These are phyloP conservation scores for Begonia fuchsioides DNA, from an alignment of 306 rosid species.

Conservation along the genomic window DNA sequence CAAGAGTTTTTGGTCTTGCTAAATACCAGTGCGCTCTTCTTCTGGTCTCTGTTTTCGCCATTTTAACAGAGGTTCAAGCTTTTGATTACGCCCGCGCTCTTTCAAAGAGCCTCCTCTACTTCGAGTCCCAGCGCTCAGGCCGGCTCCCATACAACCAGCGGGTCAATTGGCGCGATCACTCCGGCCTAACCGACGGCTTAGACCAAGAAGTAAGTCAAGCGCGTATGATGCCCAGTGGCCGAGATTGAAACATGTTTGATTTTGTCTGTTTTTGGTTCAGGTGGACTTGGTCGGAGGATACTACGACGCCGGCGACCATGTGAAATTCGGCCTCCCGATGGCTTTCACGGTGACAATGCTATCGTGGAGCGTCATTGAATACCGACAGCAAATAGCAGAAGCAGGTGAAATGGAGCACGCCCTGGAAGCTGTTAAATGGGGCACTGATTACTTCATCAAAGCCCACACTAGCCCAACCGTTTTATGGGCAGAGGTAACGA, in stretches of 20 bases:
- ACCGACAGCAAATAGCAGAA: conserved; percentile 20
- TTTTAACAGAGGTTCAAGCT: conserved; percentile 3
- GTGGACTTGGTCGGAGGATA: conserved; percentile 90
- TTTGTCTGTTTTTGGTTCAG: conserved; percentile 14
- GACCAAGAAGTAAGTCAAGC: conserved; percentile 45
- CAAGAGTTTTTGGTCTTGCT: neutral
- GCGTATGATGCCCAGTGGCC: neutral
- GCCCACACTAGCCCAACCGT: conserved; percentile 66
- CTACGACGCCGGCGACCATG: conserved; percentile 86
- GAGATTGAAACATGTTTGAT: neutral
- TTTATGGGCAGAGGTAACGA: conserved; percentile 54
- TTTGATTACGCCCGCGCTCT: conserved; percentile 49
- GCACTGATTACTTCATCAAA: conserved; percentile 77
- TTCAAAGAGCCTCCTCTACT: conserved; percentile 62
- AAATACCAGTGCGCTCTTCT: neutral
- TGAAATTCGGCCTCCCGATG: conserved; percentile 81
- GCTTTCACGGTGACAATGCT: conserved; percentile 73
- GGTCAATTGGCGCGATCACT: conserved; percentile 70
- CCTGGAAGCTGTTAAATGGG: conserved; percentile 83
- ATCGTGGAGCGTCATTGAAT: conserved; percentile 68
- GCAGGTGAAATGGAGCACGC: conserved; percentile 65
- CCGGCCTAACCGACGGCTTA: conserved; percentile 72
- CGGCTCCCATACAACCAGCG: conserved; percentile 68
- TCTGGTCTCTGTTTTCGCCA: neutral
- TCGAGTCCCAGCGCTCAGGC: conserved; percentile 82